Conservation (phyloP, 306 rosid genomes). For the Acmispon strigosus region DNA sequence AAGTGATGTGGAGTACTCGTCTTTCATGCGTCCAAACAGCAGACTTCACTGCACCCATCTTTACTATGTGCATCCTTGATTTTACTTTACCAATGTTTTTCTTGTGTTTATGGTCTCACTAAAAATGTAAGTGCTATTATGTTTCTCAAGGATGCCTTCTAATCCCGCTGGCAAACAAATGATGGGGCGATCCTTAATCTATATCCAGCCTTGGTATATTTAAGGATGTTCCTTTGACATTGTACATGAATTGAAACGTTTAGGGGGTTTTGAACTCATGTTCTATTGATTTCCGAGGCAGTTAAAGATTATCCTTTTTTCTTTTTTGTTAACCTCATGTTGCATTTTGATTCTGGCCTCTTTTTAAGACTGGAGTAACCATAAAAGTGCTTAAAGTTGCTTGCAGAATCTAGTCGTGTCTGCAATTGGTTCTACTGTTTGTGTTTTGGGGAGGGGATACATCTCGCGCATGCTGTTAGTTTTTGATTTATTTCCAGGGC, state of each 20-base stretch:
- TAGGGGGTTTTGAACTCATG: background rate
- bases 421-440: background rate
- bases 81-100: conserved; percentile 7
- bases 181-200: no score
- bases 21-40: conserved; percentile 19
- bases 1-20: background rate
- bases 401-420: background rate
- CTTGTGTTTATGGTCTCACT: background rate
- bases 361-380: background rate
- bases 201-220: background rate
- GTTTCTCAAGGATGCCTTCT: conserved; percentile 4
- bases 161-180: no score
- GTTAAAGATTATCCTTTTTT: background rate
- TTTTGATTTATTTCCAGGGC: background rate
- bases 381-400: background rate
- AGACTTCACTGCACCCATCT: conserved; percentile 7
- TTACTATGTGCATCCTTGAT: conserved; percentile 17
- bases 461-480: background rate
- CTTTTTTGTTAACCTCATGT: background rate
- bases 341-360: background rate
- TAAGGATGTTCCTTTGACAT: background rate
- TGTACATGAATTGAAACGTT: conserved; percentile 5
- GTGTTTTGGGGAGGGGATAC: no score
- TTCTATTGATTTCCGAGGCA: background rate
- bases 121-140: background rate